phyloP scores from a whole-genome alignment of 2,329 filamentous ascomycete species.

The Mycosphaerella sp. region DNA sequence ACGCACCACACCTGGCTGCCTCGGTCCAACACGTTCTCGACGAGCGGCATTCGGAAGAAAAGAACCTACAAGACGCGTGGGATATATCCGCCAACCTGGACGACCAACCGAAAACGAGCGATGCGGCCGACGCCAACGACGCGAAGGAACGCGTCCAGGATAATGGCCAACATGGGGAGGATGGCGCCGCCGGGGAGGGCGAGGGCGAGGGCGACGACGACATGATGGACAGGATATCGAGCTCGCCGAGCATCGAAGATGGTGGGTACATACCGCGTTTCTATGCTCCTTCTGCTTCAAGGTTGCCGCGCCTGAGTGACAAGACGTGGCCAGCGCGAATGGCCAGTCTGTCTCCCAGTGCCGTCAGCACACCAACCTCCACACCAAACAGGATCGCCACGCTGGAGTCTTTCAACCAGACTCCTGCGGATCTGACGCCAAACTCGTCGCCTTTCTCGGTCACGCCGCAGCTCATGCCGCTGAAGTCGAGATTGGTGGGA shows the following conservation, averaged over 20 bases:
- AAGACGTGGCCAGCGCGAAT: conserved; percentile 37
- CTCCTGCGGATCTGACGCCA: conserved; percentile 23
- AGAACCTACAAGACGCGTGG: conserved; percentile 55
- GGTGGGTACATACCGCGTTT: conserved; percentile 63
- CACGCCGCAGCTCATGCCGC: conserved; percentile 37
- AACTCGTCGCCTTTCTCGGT: conserved; percentile 41
- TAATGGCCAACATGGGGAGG: conserved; percentile 25
- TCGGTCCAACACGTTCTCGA: conserved; percentile 73
- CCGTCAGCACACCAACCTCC: conserved; percentile 26
- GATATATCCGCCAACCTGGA: conserved; percentile 34
- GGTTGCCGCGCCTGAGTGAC: conserved; percentile 6
- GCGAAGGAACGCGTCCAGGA: conserved; percentile 48
- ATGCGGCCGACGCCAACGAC: conserved; percentile 46
- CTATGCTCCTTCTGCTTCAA: conserved; percentile 12
- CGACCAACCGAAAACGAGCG: conserved; percentile 39
- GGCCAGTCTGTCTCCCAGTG: conserved; percentile 36
- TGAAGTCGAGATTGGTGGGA: conserved; percentile 20
- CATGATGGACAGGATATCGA: conserved; percentile 98
- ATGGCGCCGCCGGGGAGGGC: conserved; percentile 34
- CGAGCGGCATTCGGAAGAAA: conserved; percentile 65
- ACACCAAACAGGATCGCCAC: conserved; percentile 20
- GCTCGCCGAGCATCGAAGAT: conserved; percentile 97
- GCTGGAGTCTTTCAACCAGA: conserved; percentile 32
- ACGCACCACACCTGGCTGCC: conserved; percentile 78
- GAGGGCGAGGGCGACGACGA: conserved; percentile 55